phyloP scores from a whole-genome alignment of 345 rosid genomes.

The Diplotaxis tenuifolia region DNA sequence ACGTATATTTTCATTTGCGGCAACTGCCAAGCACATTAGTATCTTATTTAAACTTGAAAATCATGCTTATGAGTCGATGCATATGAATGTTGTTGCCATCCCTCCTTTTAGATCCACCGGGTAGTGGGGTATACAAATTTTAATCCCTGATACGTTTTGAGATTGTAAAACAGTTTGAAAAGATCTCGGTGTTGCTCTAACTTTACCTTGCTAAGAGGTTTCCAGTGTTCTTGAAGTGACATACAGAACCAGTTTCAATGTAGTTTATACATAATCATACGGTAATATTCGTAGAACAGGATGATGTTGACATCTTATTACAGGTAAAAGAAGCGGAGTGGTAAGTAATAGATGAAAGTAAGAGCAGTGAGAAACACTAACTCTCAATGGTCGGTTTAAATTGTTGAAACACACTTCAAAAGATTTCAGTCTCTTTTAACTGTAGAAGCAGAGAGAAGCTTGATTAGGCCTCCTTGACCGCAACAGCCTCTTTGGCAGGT shows the following conservation, averaged over 20 bases:
- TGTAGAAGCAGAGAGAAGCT: not conserved
- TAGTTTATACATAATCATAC: constrained; percentile 16
- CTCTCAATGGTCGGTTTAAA: constrained; percentile 10
- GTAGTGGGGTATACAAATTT: not conserved
- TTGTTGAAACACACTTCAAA: constrained; percentile 1
- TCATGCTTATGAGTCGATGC: not conserved
- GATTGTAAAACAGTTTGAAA: not conserved
- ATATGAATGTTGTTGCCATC: not conserved
- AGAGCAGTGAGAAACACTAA: constrained; percentile 19
- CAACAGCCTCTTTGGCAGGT: constrained; percentile 26
- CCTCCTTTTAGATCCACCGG: not conserved
- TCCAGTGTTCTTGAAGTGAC: constrained; percentile 12
- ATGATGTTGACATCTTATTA: constrained; percentile 34
- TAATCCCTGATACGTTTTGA: not conserved
- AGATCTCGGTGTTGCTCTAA: not conserved
- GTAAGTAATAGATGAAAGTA: constrained; percentile 29
- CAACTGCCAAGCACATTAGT: not conserved
- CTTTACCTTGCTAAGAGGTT: not conserved
- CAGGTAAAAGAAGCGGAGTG: constrained; percentile 23
- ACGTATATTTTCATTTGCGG: not conserved
- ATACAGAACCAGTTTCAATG: constrained; percentile 16
- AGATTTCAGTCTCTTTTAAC: not conserved
- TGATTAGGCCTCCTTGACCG: constrained; percentile 31
- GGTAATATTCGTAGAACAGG: constrained; percentile 4
- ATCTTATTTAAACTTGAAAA: not conserved